Base-by-base conservation (phyloP, 2,329 filamentous ascomycete species). In the Sporothrix inflata region DNA sequence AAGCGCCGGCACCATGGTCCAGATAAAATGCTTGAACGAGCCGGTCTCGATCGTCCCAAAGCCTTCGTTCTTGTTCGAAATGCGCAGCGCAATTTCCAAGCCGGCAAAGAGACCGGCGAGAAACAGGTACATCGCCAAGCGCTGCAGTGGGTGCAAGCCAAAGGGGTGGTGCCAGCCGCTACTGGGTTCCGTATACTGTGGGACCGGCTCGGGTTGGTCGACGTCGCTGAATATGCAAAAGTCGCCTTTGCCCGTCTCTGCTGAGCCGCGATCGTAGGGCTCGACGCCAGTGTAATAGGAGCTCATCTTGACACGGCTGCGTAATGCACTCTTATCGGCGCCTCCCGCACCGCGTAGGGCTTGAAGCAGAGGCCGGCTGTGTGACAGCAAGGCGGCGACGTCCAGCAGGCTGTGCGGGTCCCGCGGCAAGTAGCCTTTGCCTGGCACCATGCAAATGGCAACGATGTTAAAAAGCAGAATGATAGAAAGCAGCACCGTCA, bases 321-420 rank as follows among this genome's bases (percentile, higher is more conserved):
- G 74, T 1, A 83, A 72, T 1, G 75, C 76, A 2, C 74, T 73
- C 9, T 74, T 73, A 51, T 79, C 77, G 16, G 77, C 80, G 11
- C 79, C 80, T 4, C 81, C 81, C 14, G 80, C 77, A 19, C 55
- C 55, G 2, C 55, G 55, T 1, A 60, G 8, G 0, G 77, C 77
- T 63, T 82, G 79, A 1, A 82, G 77, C 0, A 83, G 76, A 7
- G 77, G 73, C 3, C 78, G 78, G 65, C 81, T 83, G 45, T 83
- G 80, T 2, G 79, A 77, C 2, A 83, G 74, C 14, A 83, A 76
- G 1, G 81, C 77, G 0, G 81, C 81, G 73, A 78, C 75, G 65
- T 79, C 79, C 53, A 81, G 76, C 11, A 83, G 77, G 2, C 79
- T 79, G 19, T 76, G 78, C 0, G 81, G 80, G 8, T 80, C 76